These are phyloP conservation scores for Clarireedia sp. DNA, from an alignment of 2,329 filamentous ascomycete species.

Conservation along the genomic window DNA sequence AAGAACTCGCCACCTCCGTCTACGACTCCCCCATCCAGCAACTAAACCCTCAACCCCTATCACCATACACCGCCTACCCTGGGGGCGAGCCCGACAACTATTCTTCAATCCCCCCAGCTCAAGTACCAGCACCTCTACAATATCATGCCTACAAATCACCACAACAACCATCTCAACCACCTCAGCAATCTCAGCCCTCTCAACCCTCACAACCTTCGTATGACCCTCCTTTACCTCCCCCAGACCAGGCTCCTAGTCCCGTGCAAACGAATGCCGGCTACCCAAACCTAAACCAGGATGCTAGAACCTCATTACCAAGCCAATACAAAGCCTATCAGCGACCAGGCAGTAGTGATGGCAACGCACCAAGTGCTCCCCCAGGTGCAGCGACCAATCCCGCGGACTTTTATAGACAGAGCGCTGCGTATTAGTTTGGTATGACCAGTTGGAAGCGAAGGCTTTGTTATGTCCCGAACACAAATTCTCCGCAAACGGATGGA, in stretches of 20 bases:
- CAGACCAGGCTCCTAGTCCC: conserved; percentile 21
- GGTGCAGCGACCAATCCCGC: conserved; percentile 24
- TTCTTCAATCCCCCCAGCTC: conserved; percentile 20
- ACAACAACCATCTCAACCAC: conserved; percentile 16
- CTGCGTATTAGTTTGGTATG: conserved; percentile 25
- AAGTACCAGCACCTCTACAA: conserved; percentile 23
- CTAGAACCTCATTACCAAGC: conserved; percentile 43
- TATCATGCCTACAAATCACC: conserved; percentile 26
- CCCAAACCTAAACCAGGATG: conserved; percentile 31
- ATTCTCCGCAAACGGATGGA: background rate
- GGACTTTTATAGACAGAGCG: conserved; percentile 47
- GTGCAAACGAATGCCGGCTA: conserved; percentile 19
- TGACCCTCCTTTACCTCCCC: conserved; percentile 26
- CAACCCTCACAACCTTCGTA: conserved; percentile 15
- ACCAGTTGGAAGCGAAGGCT: background rate
- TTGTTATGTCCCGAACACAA: background rate
- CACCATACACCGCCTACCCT: conserved; percentile 24
- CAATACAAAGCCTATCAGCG: conserved; percentile 51
- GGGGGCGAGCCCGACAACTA: conserved; percentile 20
- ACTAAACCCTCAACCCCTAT: conserved; percentile 31
- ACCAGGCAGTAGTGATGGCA: conserved; percentile 23
- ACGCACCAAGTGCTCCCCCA: conserved; percentile 40
- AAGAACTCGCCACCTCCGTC: conserved; percentile 69
- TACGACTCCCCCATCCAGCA: conserved; percentile 64
- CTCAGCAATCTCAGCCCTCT: background rate